Conservation (phyloP, 2,329 filamentous ascomycete genomes). For the Hymenoscyphus fructigenus region DNA sequence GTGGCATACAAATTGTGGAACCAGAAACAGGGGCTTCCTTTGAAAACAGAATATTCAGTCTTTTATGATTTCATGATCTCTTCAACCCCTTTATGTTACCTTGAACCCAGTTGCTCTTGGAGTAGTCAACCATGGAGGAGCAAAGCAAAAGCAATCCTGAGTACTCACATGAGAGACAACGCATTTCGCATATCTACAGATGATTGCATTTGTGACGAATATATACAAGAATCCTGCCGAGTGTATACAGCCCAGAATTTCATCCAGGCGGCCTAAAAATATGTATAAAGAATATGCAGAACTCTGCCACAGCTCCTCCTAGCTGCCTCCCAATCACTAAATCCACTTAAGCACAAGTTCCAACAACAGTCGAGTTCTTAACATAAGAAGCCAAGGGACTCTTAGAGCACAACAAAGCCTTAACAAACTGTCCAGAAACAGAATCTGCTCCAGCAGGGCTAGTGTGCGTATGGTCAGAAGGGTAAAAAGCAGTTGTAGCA, state of each 20-base stretch:
- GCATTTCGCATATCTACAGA: no score
- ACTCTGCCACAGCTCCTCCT: background rate
- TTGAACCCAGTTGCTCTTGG: no score
- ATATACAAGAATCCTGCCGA: background rate
- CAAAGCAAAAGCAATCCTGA: no score
- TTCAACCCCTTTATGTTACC: no score
- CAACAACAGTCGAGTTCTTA: constrained; percentile 32
- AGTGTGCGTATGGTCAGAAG: constrained; percentile 61
- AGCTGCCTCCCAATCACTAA: background rate
- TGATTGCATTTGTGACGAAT: background rate
- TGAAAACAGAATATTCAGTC: no score
- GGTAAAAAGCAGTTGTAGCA: constrained; percentile 51
- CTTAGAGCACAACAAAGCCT: constrained; percentile 41
- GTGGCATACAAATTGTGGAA: no score
- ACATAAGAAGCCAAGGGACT: constrained; percentile 27
- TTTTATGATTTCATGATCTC: no score
- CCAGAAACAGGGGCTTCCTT: no score
- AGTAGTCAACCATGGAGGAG: background rate
- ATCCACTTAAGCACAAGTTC: constrained; percentile 23
- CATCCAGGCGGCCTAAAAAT: background rate
- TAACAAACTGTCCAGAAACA: constrained; percentile 57
- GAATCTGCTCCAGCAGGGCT: constrained; percentile 52
- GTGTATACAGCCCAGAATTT: background rate
- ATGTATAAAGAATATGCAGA: constrained; percentile 1
- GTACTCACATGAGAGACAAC: no score